Conservation (phyloP, 2,329 filamentous ascomycete genomes). For the Diaporthe vaccinii region DNA sequence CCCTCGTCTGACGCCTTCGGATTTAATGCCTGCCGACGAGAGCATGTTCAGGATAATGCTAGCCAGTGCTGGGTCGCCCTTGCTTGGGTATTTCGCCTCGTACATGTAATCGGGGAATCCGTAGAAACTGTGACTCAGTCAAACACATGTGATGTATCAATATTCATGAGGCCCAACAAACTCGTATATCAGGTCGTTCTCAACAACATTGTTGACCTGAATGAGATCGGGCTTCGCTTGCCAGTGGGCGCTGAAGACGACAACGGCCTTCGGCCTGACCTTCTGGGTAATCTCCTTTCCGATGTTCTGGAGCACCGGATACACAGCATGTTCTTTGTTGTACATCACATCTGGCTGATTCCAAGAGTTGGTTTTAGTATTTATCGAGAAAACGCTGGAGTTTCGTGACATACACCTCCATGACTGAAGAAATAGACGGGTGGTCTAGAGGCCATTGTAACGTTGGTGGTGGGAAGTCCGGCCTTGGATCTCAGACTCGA, state of each 20-base stretch:
- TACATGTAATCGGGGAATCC: constrained; percentile 80
- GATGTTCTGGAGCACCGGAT: constrained; percentile 72
- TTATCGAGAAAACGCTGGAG: not conserved
- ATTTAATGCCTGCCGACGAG: constrained; percentile 68
- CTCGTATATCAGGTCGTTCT: constrained; percentile 79
- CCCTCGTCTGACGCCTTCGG: constrained; percentile 71
- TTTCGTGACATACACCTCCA: constrained; percentile 57
- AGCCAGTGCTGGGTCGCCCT: constrained; percentile 72
- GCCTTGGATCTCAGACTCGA: not conserved
- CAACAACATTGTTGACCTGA: constrained; percentile 74
- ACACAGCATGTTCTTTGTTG: constrained; percentile 76
- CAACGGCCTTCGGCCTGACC: constrained; percentile 78
- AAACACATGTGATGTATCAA: constrained; percentile 29
- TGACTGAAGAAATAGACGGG: constrained; percentile 66
- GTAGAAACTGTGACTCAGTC: constrained; percentile 65
- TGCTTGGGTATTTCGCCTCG: constrained; percentile 74
- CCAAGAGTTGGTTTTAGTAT: not conserved
- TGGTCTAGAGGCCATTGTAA: constrained; percentile 48
- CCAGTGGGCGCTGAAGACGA: constrained; percentile 86
- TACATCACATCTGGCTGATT: constrained; percentile 75
- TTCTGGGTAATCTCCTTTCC: constrained; percentile 78
- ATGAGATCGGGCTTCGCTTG: constrained; percentile 69
- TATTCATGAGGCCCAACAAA: not conserved
- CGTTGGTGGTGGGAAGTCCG: constrained; percentile 14
- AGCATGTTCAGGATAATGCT: constrained; percentile 69